Evolutionary conservation across 345 rosid genomes (phyloP), one percentile per base, ranked within the genome.

Genomic region (Eucalyptus erythrocorys): DNA sequence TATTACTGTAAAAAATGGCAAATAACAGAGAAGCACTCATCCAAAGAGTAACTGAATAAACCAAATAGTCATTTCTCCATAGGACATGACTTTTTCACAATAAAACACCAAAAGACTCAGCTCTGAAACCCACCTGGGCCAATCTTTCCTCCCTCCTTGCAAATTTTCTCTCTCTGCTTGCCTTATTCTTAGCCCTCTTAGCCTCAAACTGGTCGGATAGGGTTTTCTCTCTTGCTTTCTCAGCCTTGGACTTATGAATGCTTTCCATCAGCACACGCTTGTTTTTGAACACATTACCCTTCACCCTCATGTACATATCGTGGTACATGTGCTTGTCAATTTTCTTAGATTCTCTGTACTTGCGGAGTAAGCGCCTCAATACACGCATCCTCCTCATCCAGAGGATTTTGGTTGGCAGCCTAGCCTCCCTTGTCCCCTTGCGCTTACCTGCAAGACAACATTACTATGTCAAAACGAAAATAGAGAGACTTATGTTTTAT

Each of bases 331-430:
- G 99, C 90, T 90, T 97, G 93, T 97, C 99, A 91, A 97, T 97
- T 95, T 97, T 97, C 94, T 97, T 97, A 2, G 98, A 59, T 88
- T 97, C 99, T 22, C 99, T 87, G 86, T 97, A 97, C 91, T 97
- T 97, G 86, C 97, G 94, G 48, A 97, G 95, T 48, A 97, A 91
- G 87, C 99, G 98, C 90, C 99, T 96, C 5, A 97, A 93, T 10
- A 97, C 98, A 68, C 98, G 95, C 99, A 97, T 94, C 91, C 99
- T 97, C 90, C 99, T 93, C 99, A 97, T 97, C 99, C 99, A 97
- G 86, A 97, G 91, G 48, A 97, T 51, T 92, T 97, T 97, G 26
- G 99, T 96, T 26, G 99, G 99, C 90, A 97, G 90, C 94, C 99
- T 95, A 10, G 99, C 99, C 91, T 97, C 99, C 82, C 99, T 93